Base-by-base conservation (phyloP, 2,329 filamentous ascomycete genomes). In the Cytospora mali region DNA sequence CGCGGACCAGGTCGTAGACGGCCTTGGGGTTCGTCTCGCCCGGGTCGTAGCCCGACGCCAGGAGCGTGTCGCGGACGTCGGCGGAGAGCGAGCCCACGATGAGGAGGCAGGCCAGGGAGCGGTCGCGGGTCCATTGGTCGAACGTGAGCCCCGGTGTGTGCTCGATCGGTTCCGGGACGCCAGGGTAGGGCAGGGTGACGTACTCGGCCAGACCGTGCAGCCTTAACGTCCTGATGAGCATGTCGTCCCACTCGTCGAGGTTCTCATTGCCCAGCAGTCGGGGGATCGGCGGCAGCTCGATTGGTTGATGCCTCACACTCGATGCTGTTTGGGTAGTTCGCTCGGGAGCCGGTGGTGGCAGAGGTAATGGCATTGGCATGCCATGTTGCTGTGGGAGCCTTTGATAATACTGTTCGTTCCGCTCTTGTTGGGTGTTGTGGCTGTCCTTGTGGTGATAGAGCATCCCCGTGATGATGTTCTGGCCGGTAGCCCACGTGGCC, bases 61-160 rank as follows among this genome's bases (percentile, higher is more conserved):
- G 55, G 21, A 65, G 63, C 16, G 63, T 65, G 49, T 65, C 63
- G 52, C 63, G 63, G 27, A 65, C 63, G 60, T 65, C 63, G 14
- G 54, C 25, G 28, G 60, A 63, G 28, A 65, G 33, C 11, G 63
- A 65, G 35, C 63, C 61, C 9, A 62, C 58, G n/a, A 65, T 65
- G 23, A 65, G 63, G 18, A 65, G 61, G 48, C 46, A 65, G n/a
- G 63, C 52, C 28, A 62, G 55, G 7, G 63, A 61, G 35, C 61
- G 56, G 61, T 61, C 58, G 35, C 60, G 25, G 29, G 57, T 31
- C 52, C 61, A 62, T 29, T 65, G 56, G 14, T 62, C 63, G 52
- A 14, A 61, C 13, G 56, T 53, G 23, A 53, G 55, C 6, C 10
- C 18, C 28, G 21, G 25, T 18, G 39, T 14, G 4, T 18, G 33